A percentile compares a stretch with the other conserved stretches of the same genome.
Evolutionary conservation across 202 grass and related monocot species (phyloP).

Genomic region (Elaeis oleifera): DNA sequence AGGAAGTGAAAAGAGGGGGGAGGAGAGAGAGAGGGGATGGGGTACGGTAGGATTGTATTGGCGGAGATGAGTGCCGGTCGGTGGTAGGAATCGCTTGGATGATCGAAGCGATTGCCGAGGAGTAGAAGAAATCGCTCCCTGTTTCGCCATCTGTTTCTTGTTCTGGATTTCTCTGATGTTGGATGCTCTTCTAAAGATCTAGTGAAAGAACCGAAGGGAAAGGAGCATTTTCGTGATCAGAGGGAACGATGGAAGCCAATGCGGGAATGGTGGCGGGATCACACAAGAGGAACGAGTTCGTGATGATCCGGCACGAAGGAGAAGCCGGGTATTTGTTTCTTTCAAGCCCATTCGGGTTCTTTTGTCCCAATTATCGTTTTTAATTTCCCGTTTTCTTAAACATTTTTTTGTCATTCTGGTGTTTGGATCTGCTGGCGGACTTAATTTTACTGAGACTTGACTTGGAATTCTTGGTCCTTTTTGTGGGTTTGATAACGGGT

Average conservation of each 20-base stretch:
- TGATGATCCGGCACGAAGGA: conserved; percentile 82
- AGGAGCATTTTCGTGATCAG: too few species aligned
- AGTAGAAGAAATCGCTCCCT: too few species aligned
- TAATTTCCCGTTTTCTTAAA: background rate
- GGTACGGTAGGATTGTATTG: too few species aligned
- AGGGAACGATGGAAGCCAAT: conserved; percentile 63
- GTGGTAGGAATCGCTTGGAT: background rate
- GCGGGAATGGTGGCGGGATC: conserved; percentile 90
- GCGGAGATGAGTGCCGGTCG: too few species aligned
- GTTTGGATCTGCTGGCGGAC: conserved; percentile 22
- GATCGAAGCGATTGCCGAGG: background rate
- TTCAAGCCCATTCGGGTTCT: background rate
- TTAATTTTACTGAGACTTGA: conserved; percentile 5
- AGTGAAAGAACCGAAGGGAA: too few species aligned
- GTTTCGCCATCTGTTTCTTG: too few species aligned
- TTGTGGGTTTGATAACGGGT: background rate
- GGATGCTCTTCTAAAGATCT: too few species aligned
- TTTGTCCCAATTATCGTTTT: background rate
- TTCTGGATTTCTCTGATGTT: too few species aligned
- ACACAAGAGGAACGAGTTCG: conserved; percentile 94
- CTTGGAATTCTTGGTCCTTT: background rate
- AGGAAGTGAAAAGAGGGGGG: background rate
- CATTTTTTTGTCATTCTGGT: background rate
- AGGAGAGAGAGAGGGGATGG: too few species aligned
- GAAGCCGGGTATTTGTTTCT: conserved; percentile 44